Base-by-base conservation (phyloP, 2,329 filamentous ascomycete species). In the Cercospora beticola region DNA sequence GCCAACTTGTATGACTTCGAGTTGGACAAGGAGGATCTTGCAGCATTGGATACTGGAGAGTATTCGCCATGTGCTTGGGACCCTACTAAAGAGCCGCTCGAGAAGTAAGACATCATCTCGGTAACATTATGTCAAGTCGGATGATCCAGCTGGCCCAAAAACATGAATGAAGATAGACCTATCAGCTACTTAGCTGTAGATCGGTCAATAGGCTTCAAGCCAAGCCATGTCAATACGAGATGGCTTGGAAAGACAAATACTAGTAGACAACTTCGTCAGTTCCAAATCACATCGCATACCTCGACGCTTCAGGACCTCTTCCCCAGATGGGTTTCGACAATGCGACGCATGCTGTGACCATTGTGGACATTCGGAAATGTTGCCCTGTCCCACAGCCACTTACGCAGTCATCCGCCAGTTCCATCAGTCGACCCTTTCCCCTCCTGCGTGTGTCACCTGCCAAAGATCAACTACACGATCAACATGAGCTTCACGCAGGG, bases 31-130 rank as follows among this genome's bases (percentile, higher is more conserved):
- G 84, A 86, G 65, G 88, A 90, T 59, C 87, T 90, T 86, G 79
- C 84, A 71, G 80, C 74, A 18, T 76, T 90, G 69, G 80, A 86
- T 58, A 87, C 85, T 1, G 81, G 82, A 30, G 81, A 83, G 54
- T 89, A 89, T 77, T 81, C 84, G 68, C 85, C 86, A 57, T 87
- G 86, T 71, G 81, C 84, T 62, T 89, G 87, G 87, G 87, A 89
- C 77, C 87, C 87, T 7, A 85, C 83, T 0, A 78, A 76, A 10
- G 75, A 73, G 49, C 67, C 68, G 21, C 67, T 77, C 33, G 71
- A 64, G 49, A 64, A 64, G 33, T 64, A 14, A 33, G 70, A 30
- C 2, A 10, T n/a, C 0, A 18, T 31, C 5, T 14, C 33, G 60
- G 21, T n/a, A 21, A 18, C 21, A n/a, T 49, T 12, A 69, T 49